Evolutionary conservation across 83 land plant species (phyloP).

Genomic region (Picea abies): DNA sequence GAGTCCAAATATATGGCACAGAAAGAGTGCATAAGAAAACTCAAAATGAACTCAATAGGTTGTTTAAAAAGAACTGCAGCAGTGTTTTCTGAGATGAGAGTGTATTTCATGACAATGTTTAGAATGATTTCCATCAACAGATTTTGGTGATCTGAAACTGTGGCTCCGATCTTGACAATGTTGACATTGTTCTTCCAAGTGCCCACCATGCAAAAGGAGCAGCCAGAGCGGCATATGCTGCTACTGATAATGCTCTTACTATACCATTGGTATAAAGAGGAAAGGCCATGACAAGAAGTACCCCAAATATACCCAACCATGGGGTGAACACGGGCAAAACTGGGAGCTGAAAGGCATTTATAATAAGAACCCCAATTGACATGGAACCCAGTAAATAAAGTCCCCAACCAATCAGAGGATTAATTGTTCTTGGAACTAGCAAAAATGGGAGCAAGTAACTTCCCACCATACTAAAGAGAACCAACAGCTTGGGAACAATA

Average conservation of each 20-base stretch:
- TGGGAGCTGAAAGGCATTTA: constrained; percentile 71
- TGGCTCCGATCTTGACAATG: constrained; percentile 18
- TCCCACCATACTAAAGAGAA: constrained; percentile 56
- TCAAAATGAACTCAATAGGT: no score
- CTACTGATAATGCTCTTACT: constrained; percentile 62
- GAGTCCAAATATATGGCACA: no score
- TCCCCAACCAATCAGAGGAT: constrained; percentile 89
- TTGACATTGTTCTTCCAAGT: constrained; percentile 28
- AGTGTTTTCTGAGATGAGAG: no score
- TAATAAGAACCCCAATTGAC: constrained; percentile 45
- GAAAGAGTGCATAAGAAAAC: no score
- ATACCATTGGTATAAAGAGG: constrained; percentile 88
- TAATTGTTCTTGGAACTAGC: constrained; percentile 80
- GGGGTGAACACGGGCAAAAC: constrained; percentile 61
- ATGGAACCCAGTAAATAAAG: constrained; percentile 77
- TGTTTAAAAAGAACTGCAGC: no score
- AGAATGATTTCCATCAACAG: not conserved
- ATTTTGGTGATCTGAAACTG: not conserved
- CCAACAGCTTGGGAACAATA: constrained; percentile 46
- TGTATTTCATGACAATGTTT: no score
- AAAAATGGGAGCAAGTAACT: constrained; percentile 78
- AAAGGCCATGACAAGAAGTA: constrained; percentile 80
- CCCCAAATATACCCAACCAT: constrained; percentile 67
- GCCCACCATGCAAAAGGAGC: constrained; percentile 73
- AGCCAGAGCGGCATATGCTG: constrained; percentile 64